Percentiles rank a stretch among this genome's conserved stretches.
phyloP scores from a whole-genome alignment of 139 green algal species.

The Dunaliella sp. region DNA sequence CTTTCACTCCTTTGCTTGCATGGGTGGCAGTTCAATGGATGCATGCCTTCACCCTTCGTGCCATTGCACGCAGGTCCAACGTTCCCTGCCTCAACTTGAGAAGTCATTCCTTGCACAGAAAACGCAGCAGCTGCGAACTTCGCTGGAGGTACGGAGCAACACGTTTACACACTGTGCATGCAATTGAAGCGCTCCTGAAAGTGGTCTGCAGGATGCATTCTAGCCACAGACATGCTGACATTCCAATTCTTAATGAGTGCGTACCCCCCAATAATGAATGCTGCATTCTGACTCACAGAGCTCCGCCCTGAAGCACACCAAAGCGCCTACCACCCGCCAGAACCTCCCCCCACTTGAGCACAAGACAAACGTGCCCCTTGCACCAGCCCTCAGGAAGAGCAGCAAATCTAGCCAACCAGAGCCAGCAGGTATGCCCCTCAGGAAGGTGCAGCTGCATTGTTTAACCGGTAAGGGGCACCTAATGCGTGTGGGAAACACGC shows the following conservation, averaged over 20 bases:
- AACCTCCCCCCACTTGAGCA: background rate
- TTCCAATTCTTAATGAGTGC: background rate
- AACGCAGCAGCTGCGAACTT: slow-evolving; percentile 9
- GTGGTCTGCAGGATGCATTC: background rate
- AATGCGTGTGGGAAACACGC: background rate
- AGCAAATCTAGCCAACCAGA: background rate
- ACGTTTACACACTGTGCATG: background rate
- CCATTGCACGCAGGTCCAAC: too few species aligned
- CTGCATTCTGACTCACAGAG: background rate
- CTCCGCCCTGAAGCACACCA: background rate
- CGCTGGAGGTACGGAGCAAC: background rate
- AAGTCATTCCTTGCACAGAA: slow-evolving; percentile 17
- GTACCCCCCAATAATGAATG: background rate
- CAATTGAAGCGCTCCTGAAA: too few species aligned
- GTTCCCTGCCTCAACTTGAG: slow-evolving; percentile 11
- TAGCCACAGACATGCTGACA: background rate
- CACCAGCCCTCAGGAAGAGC: background rate
- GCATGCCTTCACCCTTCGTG: too few species aligned
- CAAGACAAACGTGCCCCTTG: background rate
- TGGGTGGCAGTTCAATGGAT: too few species aligned
- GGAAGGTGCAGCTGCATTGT: background rate
- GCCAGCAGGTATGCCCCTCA: background rate
- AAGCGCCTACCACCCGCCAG: background rate
- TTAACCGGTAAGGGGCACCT: background rate
- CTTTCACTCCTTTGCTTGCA: too few species aligned